These are phyloP conservation scores for Kodamaea leandrae DNA, from an alignment of 805 yeast genomes.

Conservation along the genomic window DNA sequence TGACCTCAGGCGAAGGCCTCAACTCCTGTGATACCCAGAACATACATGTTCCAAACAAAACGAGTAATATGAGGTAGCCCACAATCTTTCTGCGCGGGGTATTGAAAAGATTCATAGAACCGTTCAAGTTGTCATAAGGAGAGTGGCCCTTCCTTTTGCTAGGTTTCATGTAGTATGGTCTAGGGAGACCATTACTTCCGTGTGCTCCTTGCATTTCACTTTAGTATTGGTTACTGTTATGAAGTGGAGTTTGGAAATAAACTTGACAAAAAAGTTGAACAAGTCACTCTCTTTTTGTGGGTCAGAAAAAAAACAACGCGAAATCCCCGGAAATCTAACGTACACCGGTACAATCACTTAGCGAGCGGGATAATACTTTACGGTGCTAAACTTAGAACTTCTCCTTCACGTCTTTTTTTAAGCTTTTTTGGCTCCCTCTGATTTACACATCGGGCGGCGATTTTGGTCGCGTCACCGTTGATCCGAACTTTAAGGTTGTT, in stretches of 20 bases:
- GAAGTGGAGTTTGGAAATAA: background rate
- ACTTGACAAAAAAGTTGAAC: slow-evolving; percentile 7
- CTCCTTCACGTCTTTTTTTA: no score
- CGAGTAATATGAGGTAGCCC: slow-evolving; percentile 37
- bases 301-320: background rate
- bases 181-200: slow-evolving; percentile 41
- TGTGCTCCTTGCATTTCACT: slow-evolving; percentile 44
- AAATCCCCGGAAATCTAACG: background rate
- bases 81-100: slow-evolving; percentile 36
- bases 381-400: background rate
- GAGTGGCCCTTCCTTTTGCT: slow-evolving; percentile 28
- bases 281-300: slow-evolving; percentile 7
- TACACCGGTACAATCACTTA: background rate
- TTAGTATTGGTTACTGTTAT: slow-evolving; percentile 3
- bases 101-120: slow-evolving; percentile 30
- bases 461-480: background rate
- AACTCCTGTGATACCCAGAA: slow-evolving; percentile 38
- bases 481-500: background rate
- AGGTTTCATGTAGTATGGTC: slow-evolving; percentile 48
- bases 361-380: no score
- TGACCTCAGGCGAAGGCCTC: slow-evolving; percentile 25
- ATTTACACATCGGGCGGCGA: no score
- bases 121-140: slow-evolving; percentile 30
- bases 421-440: no score
- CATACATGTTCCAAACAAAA: slow-evolving; percentile 34